Conservation (phyloP, 805 yeast species). For the Nakazawaea holstii region DNA sequence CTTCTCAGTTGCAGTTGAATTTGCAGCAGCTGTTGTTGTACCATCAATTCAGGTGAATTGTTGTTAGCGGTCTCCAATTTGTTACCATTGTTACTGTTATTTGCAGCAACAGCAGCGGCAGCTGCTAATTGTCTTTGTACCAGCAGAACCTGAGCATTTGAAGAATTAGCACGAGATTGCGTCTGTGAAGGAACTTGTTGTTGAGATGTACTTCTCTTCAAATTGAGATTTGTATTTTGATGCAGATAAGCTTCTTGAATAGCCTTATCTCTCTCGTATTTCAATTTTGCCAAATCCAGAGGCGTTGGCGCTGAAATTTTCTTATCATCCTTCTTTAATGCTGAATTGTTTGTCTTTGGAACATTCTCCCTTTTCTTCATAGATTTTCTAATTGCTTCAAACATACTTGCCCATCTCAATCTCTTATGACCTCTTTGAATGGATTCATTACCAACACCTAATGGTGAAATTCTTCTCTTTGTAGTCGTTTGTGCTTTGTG, state of each 20-base stretch:
- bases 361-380: conserved; percentile 85
- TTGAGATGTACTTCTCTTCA: conserved; percentile 2
- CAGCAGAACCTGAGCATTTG: conserved; percentile 9
- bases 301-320: conserved; percentile 67
- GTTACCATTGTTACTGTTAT: conserved; percentile 5
- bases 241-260: conserved; percentile 65
- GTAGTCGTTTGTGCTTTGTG: conserved; percentile 84
- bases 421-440: conserved; percentile 90
- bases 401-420: conserved; percentile 94
- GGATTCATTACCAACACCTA: conserved; percentile 91
- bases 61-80: conserved; percentile 1
- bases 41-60: conserved; percentile 9
- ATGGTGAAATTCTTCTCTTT: conserved; percentile 81
- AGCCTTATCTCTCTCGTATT: conserved; percentile 81
- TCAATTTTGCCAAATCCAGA: conserved; percentile 74
- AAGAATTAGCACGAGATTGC: background rate
- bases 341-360: conserved; percentile 48
- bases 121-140: conserved; percentile 11
- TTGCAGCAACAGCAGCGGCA: conserved; percentile 6
- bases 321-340: conserved; percentile 30
- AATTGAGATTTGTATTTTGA: conserved; percentile 7
- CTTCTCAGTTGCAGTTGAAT: conserved; percentile 12
- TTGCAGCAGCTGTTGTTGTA: conserved; percentile 13
- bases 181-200: background rate
- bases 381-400: conserved; percentile 88